Conservation (phyloP, 2,329 filamentous ascomycete genomes). For the Phialocephala subalpina region DNA sequence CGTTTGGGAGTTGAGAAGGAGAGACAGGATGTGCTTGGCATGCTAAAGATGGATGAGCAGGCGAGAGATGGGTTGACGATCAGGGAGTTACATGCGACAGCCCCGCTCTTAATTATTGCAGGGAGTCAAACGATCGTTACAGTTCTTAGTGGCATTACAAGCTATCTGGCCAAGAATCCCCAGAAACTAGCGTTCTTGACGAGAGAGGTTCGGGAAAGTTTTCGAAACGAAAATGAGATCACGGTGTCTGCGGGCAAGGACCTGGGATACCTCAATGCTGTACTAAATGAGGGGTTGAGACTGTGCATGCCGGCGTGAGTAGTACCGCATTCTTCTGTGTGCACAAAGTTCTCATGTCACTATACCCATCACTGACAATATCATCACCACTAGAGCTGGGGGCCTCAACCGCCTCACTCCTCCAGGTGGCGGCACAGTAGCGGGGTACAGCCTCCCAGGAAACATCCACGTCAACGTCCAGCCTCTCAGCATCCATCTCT, state of each 20-base stretch:
- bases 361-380: neutral
- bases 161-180: neutral
- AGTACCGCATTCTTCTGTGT: no score
- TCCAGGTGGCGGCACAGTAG: conserved; percentile 2
- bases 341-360: no score
- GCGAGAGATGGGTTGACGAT: neutral
- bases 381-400: neutral
- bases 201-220: neutral
- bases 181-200: neutral
- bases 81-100: neutral
- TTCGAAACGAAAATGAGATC: neutral
- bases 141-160: neutral
- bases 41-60: neutral
- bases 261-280: neutral
- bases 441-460: conserved; percentile 14
- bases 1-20: neutral
- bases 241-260: neutral
- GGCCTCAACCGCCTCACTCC: neutral
- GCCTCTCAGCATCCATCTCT: conserved; percentile 13
- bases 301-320: neutral
- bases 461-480: conserved; percentile 21
- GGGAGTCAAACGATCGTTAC: neutral
- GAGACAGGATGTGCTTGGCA: neutral
- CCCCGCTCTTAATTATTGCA: neutral
- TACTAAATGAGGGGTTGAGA: neutral